Base-by-base conservation (phyloP, 1,284 basidiomycete species). In the Vanrija sp. region DNA sequence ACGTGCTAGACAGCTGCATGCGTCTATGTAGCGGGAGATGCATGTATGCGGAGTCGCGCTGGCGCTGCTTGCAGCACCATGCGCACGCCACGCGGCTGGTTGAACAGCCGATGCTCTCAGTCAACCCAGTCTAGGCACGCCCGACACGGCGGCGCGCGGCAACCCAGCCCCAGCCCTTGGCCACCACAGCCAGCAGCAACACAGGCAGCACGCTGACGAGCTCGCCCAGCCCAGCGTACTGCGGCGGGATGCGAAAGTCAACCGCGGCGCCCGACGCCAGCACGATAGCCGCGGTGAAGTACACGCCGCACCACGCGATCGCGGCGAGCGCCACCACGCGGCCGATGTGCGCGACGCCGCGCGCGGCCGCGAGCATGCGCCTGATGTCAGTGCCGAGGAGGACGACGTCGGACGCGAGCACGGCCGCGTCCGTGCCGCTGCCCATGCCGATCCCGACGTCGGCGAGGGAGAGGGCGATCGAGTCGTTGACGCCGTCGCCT, bases 401-500 rank as follows among this genome's bases (percentile, higher is more conserved):
- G 12, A 49, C 37, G 5, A 49, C 31, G 27, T 47, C 31, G 14
- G 38, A 23, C 10, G 43, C 54, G 15, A 66, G 59, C 6, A 67
- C 54, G 44, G 68, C 47, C 19, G 41, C 47, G 25, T 49, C 47
- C 3, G 47, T 42, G 20, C 47, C 47, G 41, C 20, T 36, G 20
- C 47, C 47, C 20, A 49, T 49, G 8, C 20, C 39, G 47, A 49
- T 24, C 19, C 41, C 27, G 20, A 49, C 27, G 31, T 49, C 47
- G 16, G 47, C 47, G 14, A 14, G 18, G 4, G 61, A 44, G 35
- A 67, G 56, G 3, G 67, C 66, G 15, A 63, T 61, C 14, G 60
- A 54, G 42, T 68, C 66, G 50, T 69, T 69, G 51, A 66, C 63
- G 16, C 66, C 66, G 50, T 68, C 63, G 15, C 66, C 66, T 12